phyloP scores from a whole-genome alignment of 2,329 filamentous ascomycete genomes.

The Elsinoe batatas region DNA sequence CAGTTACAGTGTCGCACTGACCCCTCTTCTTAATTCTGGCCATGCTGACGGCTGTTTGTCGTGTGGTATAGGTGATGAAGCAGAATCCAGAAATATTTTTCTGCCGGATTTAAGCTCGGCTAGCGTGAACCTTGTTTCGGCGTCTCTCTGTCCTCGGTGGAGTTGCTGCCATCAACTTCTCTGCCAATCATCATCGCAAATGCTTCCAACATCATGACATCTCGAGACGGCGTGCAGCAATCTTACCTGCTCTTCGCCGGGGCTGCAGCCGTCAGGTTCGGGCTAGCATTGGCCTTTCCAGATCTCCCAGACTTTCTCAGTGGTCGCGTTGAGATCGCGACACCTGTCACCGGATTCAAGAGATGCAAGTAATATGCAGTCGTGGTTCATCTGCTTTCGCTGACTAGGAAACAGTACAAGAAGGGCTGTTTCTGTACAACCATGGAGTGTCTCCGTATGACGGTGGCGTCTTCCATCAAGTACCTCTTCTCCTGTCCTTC shows the following conservation, averaged over 20 bases:
- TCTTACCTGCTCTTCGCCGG: slow-evolving; percentile 61
- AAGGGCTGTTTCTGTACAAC: slow-evolving; percentile 90
- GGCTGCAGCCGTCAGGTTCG: slow-evolving; percentile 67
- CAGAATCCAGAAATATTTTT: slow-evolving; percentile 12
- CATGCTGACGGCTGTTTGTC: slow-evolving; percentile 26
- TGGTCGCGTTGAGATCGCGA: slow-evolving; percentile 90
- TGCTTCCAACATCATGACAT: slow-evolving; percentile 1
- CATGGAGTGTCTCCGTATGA: slow-evolving; percentile 97
- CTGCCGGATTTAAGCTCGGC: slow-evolving; percentile 8
- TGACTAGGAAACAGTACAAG: slow-evolving; percentile 59
- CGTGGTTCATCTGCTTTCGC: background rate
- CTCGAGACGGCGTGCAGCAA: slow-evolving; percentile 36
- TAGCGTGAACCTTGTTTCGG: slow-evolving; percentile 10
- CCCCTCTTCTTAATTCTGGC: slow-evolving; percentile 82
- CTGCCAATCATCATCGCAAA: background rate
- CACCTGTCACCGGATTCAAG: slow-evolving; percentile 96
- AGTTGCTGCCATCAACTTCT: background rate
- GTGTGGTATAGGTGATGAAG: background rate
- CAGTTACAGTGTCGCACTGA: slow-evolving; percentile 24
- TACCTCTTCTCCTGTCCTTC: slow-evolving; percentile 79
- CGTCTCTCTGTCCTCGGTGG: background rate
- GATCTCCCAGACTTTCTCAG: slow-evolving; percentile 75
- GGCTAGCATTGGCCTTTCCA: slow-evolving; percentile 73
- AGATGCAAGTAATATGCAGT: slow-evolving; percentile 53
- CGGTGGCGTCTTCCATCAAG: slow-evolving; percentile 72